phyloP scores from a whole-genome alignment of 176 grass and related monocot genomes.

The Elymus sibiricus region DNA sequence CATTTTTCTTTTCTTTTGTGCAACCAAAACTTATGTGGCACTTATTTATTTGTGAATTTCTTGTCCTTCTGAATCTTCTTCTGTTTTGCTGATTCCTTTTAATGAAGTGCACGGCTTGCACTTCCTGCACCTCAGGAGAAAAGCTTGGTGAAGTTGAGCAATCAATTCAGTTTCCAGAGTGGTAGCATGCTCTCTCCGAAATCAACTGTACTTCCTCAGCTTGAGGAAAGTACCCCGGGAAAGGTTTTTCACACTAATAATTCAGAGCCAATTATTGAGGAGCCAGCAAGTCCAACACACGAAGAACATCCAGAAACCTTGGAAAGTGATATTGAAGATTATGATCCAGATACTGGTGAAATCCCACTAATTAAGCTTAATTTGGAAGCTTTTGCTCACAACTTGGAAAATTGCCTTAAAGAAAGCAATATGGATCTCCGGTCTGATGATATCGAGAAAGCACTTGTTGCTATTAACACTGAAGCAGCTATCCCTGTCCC shows the following conservation, averaged over 20 bases:
- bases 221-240: conserved; percentile 33
- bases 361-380: conserved; percentile 90
- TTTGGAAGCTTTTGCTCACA: conserved; percentile 69
- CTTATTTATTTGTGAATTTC: conserved; percentile 17
- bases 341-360: conserved; percentile 61
- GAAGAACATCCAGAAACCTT: conserved; percentile 34
- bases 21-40: background rate
- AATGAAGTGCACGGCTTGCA: conserved; percentile 68
- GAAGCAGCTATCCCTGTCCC: conserved; percentile 81
- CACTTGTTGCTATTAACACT: conserved; percentile 64
- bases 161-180: conserved; percentile 39
- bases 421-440: conserved; percentile 57
- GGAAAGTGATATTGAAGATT: conserved; percentile 70
- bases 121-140: conserved; percentile 73
- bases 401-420: conserved; percentile 69
- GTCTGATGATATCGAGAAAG: conserved; percentile 77
- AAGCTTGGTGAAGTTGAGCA: conserved; percentile 36
- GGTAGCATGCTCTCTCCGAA: conserved; percentile 14
- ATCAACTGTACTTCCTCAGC: conserved; percentile 18
- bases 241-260: conserved; percentile 31
- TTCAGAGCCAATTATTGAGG: conserved; percentile 82
- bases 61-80: conserved; percentile 14
- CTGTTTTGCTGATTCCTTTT: conserved; percentile 17
- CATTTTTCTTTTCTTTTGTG: background rate
- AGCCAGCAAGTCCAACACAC: conserved; percentile 71